A percentile compares a stretch with the other conserved stretches of the same genome.
phyloP scores from a whole-genome alignment of 2,329 filamentous ascomycete genomes.

The Talaromyces islandicus region DNA sequence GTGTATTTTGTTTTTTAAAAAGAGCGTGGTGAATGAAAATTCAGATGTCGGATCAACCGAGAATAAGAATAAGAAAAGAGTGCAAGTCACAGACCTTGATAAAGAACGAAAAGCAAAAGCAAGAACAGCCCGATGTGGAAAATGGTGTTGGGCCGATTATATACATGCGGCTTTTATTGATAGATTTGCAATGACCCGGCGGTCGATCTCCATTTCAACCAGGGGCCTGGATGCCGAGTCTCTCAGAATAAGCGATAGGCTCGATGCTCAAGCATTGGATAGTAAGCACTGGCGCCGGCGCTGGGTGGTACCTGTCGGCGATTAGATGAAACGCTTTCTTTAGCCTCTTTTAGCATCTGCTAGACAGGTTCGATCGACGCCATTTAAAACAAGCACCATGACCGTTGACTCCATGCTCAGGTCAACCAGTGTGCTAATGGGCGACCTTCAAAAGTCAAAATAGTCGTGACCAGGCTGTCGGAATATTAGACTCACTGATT shows the following conservation, averaged over 20 bases:
- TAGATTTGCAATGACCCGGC: not conserved
- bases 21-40: not conserved
- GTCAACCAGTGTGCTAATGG: not conserved
- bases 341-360: not conserved
- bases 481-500: not conserved
- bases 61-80: not conserved
- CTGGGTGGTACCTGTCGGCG: not conserved
- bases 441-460: not conserved
- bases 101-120: not conserved
- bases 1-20: not conserved
- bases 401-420: not conserved
- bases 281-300: not conserved
- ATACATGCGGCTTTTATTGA: not conserved
- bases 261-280: not conserved
- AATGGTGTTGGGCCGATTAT: not conserved
- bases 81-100: constrained; percentile 7
- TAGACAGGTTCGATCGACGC: not conserved
- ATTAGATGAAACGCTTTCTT: not conserved
- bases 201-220: not conserved
- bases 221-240: not conserved
- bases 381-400: not conserved
- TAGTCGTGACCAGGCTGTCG: not conserved
- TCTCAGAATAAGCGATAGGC: not conserved
- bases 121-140: not conserved
- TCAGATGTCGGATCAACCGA: constrained; percentile 5